phyloP scores from a whole-genome alignment of 1,284 basidiomycete genomes.

The Bjerkandera adusta region DNA sequence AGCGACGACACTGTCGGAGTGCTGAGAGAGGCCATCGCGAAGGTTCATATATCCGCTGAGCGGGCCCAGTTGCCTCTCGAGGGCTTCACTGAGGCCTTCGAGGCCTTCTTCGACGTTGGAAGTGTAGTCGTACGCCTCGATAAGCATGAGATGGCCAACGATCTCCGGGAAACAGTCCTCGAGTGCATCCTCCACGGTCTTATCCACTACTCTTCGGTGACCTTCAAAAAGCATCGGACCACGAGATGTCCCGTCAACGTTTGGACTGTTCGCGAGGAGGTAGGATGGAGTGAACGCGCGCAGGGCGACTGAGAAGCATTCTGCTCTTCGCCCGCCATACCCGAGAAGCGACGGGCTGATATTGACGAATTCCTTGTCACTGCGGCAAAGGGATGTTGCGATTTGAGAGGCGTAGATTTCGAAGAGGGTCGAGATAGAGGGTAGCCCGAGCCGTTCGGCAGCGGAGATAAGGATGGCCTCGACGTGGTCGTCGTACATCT shows the following conservation, averaged over 20 bases:
- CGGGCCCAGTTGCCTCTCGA: conserved; percentile 26
- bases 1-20: conserved; percentile 53
- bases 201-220: conserved; percentile 66
- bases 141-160: conserved; percentile 64
- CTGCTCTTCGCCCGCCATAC: conserved; percentile 56
- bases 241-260: conserved; percentile 28
- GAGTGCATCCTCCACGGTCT: conserved; percentile 50
- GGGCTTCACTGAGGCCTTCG: conserved; percentile 35
- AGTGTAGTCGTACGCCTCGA: too few species aligned
- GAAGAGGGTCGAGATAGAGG: conserved; percentile 66
- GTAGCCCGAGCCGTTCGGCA: conserved; percentile 69
- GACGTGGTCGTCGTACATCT: conserved; percentile 58
- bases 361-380: conserved; percentile 53
- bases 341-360: conserved; percentile 75
- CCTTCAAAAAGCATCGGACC: conserved; percentile 51
- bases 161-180: conserved; percentile 70
- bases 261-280: conserved; percentile 38
- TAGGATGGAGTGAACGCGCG: conserved; percentile 61
- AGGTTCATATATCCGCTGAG: conserved; percentile 18
- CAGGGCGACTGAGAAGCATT: conserved; percentile 62
- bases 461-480: conserved; percentile 64
- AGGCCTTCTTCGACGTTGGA: conserved; percentile 27
- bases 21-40: conserved; percentile 40
- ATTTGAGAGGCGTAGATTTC: conserved; percentile 79
- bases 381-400: conserved; percentile 58